These are phyloP conservation scores for Phialocephala subalpina DNA, from an alignment of 2,329 filamentous ascomycete species.

Conservation along the genomic window DNA sequence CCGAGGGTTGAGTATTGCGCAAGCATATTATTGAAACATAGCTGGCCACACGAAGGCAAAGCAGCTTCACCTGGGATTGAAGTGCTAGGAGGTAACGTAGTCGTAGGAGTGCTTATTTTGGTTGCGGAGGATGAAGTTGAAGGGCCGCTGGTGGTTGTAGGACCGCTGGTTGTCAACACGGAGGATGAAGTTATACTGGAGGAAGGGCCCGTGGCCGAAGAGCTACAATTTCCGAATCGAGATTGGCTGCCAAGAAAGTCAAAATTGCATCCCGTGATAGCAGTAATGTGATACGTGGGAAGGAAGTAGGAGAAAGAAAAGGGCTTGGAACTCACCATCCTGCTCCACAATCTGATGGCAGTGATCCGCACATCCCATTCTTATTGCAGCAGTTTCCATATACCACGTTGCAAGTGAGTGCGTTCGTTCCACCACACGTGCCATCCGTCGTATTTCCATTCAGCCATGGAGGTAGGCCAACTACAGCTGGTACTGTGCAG, in stretches of 20 bases:
- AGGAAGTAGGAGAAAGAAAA: too few relatives aligned
- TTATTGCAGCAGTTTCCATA: conserved; percentile 6
- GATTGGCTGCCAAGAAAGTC: too few relatives aligned
- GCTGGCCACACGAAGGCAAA: conserved; percentile 23
- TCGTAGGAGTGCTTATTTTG: conserved; percentile 12
- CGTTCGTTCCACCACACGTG: conserved; percentile 30
- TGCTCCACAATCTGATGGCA: conserved; percentile 6
- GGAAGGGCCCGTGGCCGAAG: conserved; percentile 2
- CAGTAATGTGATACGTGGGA: too few relatives aligned
- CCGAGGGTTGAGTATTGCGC: conserved; percentile 46
- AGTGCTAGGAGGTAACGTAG: neutral
- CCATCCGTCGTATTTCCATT: conserved; percentile 40
- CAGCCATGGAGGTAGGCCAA: conserved; percentile 16
- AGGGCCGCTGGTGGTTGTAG: too few relatives aligned
- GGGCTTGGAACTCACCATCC: conserved; percentile 15
- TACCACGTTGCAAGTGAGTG: neutral
- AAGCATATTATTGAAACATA: conserved; percentile 49
- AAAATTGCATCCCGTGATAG: too few relatives aligned
- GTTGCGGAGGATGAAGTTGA: conserved; percentile 4
- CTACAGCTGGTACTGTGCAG: conserved; percentile 34
- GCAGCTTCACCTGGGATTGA: conserved; percentile 7
- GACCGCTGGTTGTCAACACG: too few relatives aligned
- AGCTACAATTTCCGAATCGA: conserved; percentile 2
- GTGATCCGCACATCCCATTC: conserved; percentile 1
- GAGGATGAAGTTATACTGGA: too few relatives aligned